A percentile compares a stretch with the other conserved stretches of the same genome.
Conservation (phyloP, 768 basidiomycete species). For the Suillus cothurnatus region DNA sequence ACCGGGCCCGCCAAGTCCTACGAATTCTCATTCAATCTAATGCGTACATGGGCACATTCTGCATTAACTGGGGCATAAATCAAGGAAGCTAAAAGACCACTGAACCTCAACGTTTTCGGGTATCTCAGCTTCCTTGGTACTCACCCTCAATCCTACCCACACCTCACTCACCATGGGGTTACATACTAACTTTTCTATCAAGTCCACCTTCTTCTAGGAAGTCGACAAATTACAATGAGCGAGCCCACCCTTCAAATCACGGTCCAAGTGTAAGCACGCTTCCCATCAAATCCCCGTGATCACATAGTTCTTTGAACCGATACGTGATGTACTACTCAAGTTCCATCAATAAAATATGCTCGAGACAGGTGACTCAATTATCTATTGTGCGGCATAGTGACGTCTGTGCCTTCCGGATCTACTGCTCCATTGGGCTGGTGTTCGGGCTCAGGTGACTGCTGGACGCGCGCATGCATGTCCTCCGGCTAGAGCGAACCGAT, state of each 20-base stretch:
- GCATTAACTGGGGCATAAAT: not conserved
- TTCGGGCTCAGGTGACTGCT: too few relatives aligned
- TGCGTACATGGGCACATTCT: not conserved
- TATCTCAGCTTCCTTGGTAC: not conserved
- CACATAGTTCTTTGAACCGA: not conserved
- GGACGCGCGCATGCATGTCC: too few relatives aligned
- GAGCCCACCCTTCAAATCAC: not conserved
- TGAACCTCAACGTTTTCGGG: not conserved
- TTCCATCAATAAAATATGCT: not conserved
- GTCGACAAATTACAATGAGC: not conserved
- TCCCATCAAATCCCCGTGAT: not conserved
- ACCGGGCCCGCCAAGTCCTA: not conserved
- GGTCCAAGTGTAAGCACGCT: not conserved
- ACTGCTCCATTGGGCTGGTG: slow-evolving; percentile 27
- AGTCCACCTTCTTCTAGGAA: not conserved
- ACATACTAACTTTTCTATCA: not conserved
- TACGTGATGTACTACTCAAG: not conserved
- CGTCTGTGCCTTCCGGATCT: slow-evolving; percentile 52
- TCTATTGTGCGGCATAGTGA: slow-evolving; percentile 7
- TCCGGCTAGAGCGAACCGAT: not conserved
- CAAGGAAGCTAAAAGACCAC: not conserved
- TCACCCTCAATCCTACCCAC: not conserved
- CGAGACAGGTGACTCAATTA: not conserved
- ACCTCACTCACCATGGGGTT: not conserved
- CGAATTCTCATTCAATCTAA: not conserved